Evolutionary conservation across 2,329 filamentous ascomycete genomes (phyloP), one percentile per base, ranked within the genome.

Genomic region (Curvularia eragrostidis): DNA sequence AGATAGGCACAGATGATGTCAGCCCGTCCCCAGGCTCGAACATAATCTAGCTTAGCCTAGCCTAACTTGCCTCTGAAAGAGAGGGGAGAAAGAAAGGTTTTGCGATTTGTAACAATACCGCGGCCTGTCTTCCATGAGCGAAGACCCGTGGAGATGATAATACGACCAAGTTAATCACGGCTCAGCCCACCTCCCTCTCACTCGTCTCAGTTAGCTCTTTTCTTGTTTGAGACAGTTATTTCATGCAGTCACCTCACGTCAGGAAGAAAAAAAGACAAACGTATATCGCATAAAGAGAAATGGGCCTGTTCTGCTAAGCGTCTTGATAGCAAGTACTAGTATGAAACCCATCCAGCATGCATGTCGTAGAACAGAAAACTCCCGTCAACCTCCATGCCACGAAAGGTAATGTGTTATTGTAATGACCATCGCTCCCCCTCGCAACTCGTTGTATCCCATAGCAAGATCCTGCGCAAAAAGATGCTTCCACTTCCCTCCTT

Each of bases 271-370:
- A n/a, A 19, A 30, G 9, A 21, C 8, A 30, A 32, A 18, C 24
- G 41, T 43, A 1, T 44, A 8, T 24, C 39, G 48, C 48, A 52
- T 5, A 21, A 44, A 56, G 52, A 62, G 61, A 62, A 54, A 57
- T 34, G 53, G 54, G 61, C 59, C 63, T 65, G 59, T 73, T 68
- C 64, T 68, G 65, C 63, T 66, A 67, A 60, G 63, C 67, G 63
- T 65, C 64, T 66, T 71, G 67, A 70, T 70, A 67, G 68, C 67
- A 68, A 68, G 66, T 67, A 70, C 67, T 67, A n/a, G n/a, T n/a
- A 66, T 69, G 58, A 69, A 72, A 64, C 60, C 71, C 62, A 58
- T 70, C 65, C 64, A 70, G 68, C 69, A 61, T 71, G 63, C 63
- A 64, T 65, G 62, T 62, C 60, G 57, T 65, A 66, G 64, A 63